These are phyloP conservation scores for Rusavskia elegans DNA, from an alignment of 495 filamentous ascomycete genomes.

Conservation along the genomic window DNA sequence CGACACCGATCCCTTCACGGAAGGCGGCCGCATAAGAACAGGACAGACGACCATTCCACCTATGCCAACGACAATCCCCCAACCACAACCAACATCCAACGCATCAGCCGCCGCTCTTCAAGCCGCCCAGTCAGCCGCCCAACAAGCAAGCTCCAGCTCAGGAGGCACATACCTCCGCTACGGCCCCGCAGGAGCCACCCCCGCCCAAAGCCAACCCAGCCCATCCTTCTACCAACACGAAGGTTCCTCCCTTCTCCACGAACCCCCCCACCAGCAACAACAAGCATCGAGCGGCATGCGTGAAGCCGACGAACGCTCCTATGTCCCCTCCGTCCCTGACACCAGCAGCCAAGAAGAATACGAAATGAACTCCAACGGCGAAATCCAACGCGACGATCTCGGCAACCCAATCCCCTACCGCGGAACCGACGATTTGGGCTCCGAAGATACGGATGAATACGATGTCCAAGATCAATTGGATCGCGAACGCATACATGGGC, in stretches of 20 bases:
- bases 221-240: conserved; percentile 32
- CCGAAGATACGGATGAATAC: conserved; percentile 38
- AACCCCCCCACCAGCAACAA: conserved; percentile 15
- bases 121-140: conserved; percentile 8
- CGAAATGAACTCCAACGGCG: conserved; percentile 26
- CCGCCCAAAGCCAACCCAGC: conserved; percentile 9
- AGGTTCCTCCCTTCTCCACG: conserved; percentile 21
- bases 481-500: conserved; percentile 30
- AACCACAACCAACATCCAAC: conserved; percentile 13
- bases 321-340: conserved; percentile 32
- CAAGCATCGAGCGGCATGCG: not conserved
- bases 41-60: not conserved
- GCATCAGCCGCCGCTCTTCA: conserved; percentile 9
- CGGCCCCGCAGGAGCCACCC: conserved; percentile 2
- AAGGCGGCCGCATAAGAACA: conserved; percentile 22
- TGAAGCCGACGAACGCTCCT: conserved; percentile 33
- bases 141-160: conserved; percentile 1
- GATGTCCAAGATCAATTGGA: conserved; percentile 31
- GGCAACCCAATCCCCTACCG: conserved; percentile 27
- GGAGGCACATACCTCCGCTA: conserved; percentile 15
- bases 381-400: conserved; percentile 30
- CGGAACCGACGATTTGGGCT: conserved; percentile 9
- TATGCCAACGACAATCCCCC: conserved; percentile 6
- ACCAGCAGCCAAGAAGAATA: conserved; percentile 44
- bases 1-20: conserved; percentile 43